Evolutionary conservation across 2,329 filamentous ascomycete species (phyloP).

Genomic region (Rugonectria rugulosa): DNA sequence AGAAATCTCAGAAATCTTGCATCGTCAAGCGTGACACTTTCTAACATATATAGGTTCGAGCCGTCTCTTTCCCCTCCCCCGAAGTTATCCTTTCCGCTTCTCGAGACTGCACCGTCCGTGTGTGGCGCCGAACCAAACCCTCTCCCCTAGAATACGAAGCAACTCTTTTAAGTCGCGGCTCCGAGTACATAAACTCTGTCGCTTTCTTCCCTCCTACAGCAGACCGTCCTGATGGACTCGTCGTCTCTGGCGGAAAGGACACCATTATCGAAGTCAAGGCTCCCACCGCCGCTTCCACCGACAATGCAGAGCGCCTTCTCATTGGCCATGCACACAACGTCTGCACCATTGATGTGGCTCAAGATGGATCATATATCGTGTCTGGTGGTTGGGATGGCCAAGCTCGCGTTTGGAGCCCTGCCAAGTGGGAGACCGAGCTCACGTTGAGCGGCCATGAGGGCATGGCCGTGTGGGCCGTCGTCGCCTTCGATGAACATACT

Average conservation of each 20-base stretch:
- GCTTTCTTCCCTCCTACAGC: constrained; percentile 76
- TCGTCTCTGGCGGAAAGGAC: constrained; percentile 90
- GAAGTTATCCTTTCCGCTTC: constrained; percentile 84
- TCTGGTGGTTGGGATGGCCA: constrained; percentile 95
- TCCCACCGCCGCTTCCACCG: constrained; percentile 69
- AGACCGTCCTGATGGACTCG: constrained; percentile 77
- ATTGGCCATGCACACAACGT: constrained; percentile 89
- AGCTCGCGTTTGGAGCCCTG: constrained; percentile 85
- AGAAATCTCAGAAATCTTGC: not conserved
- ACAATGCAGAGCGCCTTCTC: constrained; percentile 85
- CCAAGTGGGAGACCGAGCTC: constrained; percentile 81
- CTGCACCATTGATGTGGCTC: constrained; percentile 82
- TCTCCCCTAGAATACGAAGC: constrained; percentile 77
- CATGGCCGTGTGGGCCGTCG: constrained; percentile 85
- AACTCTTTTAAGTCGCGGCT: constrained; percentile 79
- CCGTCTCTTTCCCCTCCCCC: constrained; percentile 78
- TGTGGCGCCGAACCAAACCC: constrained; percentile 77
- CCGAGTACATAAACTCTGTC: constrained; percentile 87
- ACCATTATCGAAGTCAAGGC: constrained; percentile 90
- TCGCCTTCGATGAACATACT: constrained; percentile 80
- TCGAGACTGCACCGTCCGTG: constrained; percentile 86
- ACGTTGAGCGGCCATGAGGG: constrained; percentile 78
- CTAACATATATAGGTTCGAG: constrained; percentile 73
- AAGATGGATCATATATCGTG: constrained; percentile 76
- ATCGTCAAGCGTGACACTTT: constrained; percentile 23